Base-by-base conservation (phyloP, 1,284 basidiomycete genomes). In the Tranzscheliella williamsii region DNA sequence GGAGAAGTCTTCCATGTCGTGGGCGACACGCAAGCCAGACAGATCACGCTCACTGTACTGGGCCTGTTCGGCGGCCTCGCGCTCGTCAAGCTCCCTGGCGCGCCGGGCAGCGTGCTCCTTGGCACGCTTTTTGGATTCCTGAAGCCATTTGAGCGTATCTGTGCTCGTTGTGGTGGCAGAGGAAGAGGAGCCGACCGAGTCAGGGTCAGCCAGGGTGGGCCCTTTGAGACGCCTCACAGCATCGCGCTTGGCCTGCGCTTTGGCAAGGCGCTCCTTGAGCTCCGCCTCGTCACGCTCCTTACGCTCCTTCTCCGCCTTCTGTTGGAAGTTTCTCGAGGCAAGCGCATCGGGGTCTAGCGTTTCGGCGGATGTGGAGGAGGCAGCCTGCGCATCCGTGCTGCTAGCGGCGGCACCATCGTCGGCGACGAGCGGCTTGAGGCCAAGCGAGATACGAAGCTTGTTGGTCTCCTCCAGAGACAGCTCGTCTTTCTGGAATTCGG, bases 381-480 rank as follows among this genome's bases (percentile, higher is more conserved):
- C n/a, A n/a, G 68, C 82, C n/a, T 51, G 46, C 4, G 55, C 17
- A 11, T 29, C 27, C 27, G 27, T 29, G 9, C 27, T n/a, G 9
- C n/a, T n/a, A n/a, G 27, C 27, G 9, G 27, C 27, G 9, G 9
- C 32, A 20, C 17, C 50, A 41, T 63, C 63, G 9, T 68, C 67
- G 86, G 85, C 21, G 79, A 86, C 87, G 47, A 98, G 85, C 27
- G 94, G 94, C 78, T 92, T 91, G 60, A 99, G 86, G 69, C 95
- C 95, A 34, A 97, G 84, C 7, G 87, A 88, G 60, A 95, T 85
- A 81, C 95, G 91, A 77, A 96, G 90, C 80, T 89, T 91, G 83
- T 97, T 97, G 44, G 93, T 96, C 84, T 98, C 95, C 78, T 96
- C 93, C 76, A 98, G 85, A 67, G 89, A 87, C 77, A 95, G 87